Base-by-base conservation (phyloP, 805 yeast species). In the Candida pseudoglaebosa region DNA sequence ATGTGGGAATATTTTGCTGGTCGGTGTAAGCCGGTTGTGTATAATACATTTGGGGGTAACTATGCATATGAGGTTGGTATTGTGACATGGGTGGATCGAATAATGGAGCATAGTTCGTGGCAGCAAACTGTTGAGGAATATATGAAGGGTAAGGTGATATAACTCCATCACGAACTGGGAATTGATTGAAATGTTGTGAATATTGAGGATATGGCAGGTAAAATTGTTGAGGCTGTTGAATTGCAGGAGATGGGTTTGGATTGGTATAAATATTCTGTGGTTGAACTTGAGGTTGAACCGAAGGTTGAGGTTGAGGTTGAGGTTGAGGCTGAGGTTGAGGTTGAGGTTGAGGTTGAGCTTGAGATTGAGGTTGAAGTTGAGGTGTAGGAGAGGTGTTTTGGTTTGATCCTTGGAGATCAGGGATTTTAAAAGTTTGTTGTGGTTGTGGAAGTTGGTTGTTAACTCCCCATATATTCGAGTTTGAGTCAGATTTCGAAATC, bases 141-240 rank as follows among this genome's bases (percentile, higher is more conserved):
- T 13, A 33, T 13, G 36, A 14, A 5, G 36, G 36, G 18, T 36
- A 36, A n/a, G 39, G 39, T 6, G 39, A 22, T 24, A 18, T 28
- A 14, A 33, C 24, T 13, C 39, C 39, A n/a, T 31, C 24, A n/a
- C 34, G 26, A 4, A 6, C 12, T 9, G 28, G 30, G 21, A 14
- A 29, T 21, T 31, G 34, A 16, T 21, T 9, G 36, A 30, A 36
- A 16, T 31, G 39, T 15, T 31, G 35, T 9, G 34, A 19, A 21
- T 34, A 36, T 13, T 30, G 43, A 2, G 37, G 39, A 18, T 31
- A 36, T 13, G 36, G 39, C 21, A 36, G 42, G 17, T 33, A 34
- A n/a, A 32, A 24, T 5, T n/a, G 32, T 24, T 37, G 42, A 9
- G 12, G 18, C 22, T 16, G 24, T 24, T 39, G 42, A 7, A 33